phyloP scores from a whole-genome alignment of 495 filamentous ascomycete genomes.

The Hyaloscypha variabilis region DNA sequence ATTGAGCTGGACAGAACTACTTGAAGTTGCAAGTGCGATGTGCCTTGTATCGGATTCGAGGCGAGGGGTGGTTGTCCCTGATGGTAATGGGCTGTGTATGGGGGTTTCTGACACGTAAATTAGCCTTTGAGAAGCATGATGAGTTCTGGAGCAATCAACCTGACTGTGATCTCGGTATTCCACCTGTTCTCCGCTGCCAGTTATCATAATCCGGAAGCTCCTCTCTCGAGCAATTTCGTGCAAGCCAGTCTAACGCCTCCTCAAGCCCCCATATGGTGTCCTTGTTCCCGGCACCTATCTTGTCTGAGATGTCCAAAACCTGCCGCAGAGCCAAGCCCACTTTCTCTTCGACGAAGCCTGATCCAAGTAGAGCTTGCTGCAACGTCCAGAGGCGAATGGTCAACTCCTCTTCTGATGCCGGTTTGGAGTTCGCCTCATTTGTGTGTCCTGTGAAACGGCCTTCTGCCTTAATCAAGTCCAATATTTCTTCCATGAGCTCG shows the following conservation, averaged over 20 bases:
- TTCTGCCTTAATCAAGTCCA: constrained; percentile 61
- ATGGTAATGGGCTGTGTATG: constrained; percentile 45
- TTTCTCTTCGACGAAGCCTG: constrained; percentile 66
- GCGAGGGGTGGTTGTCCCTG: constrained; percentile 50
- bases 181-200: constrained; percentile 21
- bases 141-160: constrained; percentile 17
- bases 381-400: constrained; percentile 80
- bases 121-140: background rate
- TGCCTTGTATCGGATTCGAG: constrained; percentile 37
- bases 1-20: constrained; percentile 35
- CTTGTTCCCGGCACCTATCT: constrained; percentile 50
- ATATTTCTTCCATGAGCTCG: constrained; percentile 75
- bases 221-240: constrained; percentile 64
- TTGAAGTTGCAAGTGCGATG: constrained; percentile 28
- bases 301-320: constrained; percentile 60
- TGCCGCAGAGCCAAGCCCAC: constrained; percentile 67
- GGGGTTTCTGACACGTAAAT: constrained; percentile 41
- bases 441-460: constrained; percentile 48
- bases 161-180: constrained; percentile 20
- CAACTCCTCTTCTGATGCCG: constrained; percentile 70
- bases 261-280: constrained; percentile 83
- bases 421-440: constrained; percentile 40
- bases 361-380: constrained; percentile 63
- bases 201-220: constrained; percentile 73
- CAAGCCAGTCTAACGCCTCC: constrained; percentile 86